These are phyloP conservation scores for Fraxinus sp. DNA, from an alignment of 305 asterid species.

Conservation along the genomic window DNA sequence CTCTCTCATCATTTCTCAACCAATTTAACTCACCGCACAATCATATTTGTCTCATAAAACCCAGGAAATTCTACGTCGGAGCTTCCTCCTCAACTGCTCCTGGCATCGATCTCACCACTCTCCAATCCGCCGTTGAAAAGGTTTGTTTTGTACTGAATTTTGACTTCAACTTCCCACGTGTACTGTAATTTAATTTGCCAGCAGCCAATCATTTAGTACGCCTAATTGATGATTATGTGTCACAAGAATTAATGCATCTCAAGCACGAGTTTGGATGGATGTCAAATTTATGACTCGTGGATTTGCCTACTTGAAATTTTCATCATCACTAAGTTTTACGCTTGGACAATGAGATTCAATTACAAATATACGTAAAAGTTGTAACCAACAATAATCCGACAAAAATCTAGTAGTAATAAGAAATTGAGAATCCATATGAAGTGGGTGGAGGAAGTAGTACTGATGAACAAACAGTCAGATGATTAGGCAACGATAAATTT, in stretches of 20 bases:
- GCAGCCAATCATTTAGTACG: not conserved
- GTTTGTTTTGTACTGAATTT: conserved; percentile 27
- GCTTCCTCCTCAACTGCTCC: conserved; percentile 74
- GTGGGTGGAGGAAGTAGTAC: not conserved
- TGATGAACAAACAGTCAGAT: not conserved
- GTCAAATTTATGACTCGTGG: not conserved
- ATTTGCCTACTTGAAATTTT: not conserved
- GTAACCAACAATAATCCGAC: not conserved
- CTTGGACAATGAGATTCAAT: not conserved
- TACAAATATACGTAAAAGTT: not conserved
- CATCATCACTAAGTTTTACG: not conserved
- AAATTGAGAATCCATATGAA: not conserved
- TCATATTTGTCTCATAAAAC: conserved; percentile 9
- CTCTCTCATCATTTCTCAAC: conserved; percentile 40
- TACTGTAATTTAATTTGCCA: not conserved
- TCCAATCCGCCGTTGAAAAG: conserved; percentile 65
- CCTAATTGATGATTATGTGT: not conserved
- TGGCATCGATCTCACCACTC: conserved; percentile 54
- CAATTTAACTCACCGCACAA: conserved; percentile 17
- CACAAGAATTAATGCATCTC: not conserved
- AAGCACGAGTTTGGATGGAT: not conserved
- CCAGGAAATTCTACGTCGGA: conserved; percentile 27
- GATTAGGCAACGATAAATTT: not conserved
- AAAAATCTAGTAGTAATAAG: not conserved
- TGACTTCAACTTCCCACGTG: not conserved